These are phyloP conservation scores for Tetrahymena borealis DNA, from an alignment of 73 alveolate genomes.

Conservation along the genomic window DNA sequence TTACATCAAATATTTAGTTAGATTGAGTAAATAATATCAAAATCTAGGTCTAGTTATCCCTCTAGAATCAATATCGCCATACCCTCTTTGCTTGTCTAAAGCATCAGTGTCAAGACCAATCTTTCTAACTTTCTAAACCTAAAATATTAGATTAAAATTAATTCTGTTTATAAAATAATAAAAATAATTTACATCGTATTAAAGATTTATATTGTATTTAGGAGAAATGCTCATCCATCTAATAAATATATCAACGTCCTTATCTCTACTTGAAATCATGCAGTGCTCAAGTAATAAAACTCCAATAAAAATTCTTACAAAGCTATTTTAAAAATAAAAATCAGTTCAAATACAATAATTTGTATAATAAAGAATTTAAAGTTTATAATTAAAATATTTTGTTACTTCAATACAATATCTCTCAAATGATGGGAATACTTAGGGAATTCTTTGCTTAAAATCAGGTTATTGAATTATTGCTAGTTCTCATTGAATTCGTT, in stretches of 20 bases:
- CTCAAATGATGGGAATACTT: not conserved
- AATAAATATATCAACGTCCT: not conserved
- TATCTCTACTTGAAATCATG: not conserved
- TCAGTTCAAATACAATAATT: not conserved
- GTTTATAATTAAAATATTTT: too few relatives aligned
- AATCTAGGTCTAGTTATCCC: not conserved
- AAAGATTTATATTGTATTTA: not conserved
- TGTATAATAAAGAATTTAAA: not conserved
- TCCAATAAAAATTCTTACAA: not conserved
- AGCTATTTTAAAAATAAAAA: not conserved
- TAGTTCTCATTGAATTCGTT: not conserved
- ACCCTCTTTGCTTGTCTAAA: not conserved
- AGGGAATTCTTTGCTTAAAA: not conserved
- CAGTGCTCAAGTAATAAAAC: not conserved
- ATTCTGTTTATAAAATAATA: too few relatives aligned
- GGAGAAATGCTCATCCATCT: not conserved
- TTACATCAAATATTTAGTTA: not conserved
- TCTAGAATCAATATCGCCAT: not conserved
- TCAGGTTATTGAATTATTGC: not conserved
- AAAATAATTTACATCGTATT: not conserved
- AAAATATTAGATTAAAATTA: too few relatives aligned
- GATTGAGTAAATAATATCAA: not conserved
- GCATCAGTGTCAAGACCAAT: slow-evolving; percentile 3
- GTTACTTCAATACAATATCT: not conserved
- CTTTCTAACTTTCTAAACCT: not conserved